phyloP scores from a whole-genome alignment of 164 flowering plant species.

The Vitis riparia region DNA sequence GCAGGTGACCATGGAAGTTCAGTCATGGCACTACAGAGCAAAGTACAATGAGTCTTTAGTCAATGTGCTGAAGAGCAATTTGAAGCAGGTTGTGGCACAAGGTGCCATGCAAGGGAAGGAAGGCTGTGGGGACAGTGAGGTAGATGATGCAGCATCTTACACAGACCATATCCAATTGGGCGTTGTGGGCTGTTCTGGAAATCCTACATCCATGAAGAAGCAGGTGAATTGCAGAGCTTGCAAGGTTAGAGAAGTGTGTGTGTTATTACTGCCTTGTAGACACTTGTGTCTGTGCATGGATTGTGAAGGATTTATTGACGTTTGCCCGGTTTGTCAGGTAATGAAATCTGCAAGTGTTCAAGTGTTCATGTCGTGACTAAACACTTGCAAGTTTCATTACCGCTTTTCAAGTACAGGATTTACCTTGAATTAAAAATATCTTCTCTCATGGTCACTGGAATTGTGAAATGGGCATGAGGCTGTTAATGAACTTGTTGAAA shows the following conservation, averaged over 20 bases:
- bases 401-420: background rate
- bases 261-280: constrained; percentile 71
- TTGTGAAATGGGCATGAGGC: background rate
- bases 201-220: constrained; percentile 16
- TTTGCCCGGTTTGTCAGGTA: constrained; percentile 66
- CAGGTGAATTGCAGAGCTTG: constrained; percentile 57
- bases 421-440: background rate
- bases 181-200: constrained; percentile 23
- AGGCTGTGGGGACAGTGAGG: constrained; percentile 74
- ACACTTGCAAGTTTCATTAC: constrained; percentile 7
- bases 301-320: constrained; percentile 52
- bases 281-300: constrained; percentile 75
- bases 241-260: constrained; percentile 53
- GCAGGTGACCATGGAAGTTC: constrained; percentile 59
- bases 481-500: background rate
- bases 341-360: constrained; percentile 60
- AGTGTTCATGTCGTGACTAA: constrained; percentile 57
- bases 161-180: constrained; percentile 30
- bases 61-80: constrained; percentile 51
- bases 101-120: constrained; percentile 53
- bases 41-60: constrained; percentile 65
- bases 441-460: constrained; percentile 1
- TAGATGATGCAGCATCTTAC: constrained; percentile 66
- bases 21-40: constrained; percentile 67
- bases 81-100: constrained; percentile 58